These are phyloP conservation scores for Umbelopsis ramanniana DNA, from an alignment of 192 early-diverging fungal genomes.

Conservation along the genomic window DNA sequence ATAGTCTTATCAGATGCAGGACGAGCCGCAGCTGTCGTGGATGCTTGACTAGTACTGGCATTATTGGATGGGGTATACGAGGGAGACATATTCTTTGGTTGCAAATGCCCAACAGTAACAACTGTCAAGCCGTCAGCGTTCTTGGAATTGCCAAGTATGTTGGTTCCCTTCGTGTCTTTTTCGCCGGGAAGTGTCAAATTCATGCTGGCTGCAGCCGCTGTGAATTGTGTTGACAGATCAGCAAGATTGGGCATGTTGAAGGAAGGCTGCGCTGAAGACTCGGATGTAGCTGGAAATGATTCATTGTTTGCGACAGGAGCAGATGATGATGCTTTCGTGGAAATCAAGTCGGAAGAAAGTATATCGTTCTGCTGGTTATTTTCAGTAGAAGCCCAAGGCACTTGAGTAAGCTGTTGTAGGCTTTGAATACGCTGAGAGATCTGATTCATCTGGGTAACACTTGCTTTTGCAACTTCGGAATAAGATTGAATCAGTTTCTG, in stretches of 20 bases:
- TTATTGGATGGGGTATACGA: slow-evolving; percentile 10
- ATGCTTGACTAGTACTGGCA: not conserved
- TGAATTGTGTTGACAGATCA: not conserved
- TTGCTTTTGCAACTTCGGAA: slow-evolving; percentile 29
- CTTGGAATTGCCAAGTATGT: not conserved
- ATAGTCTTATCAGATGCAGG: slow-evolving; percentile 30
- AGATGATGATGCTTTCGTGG: not conserved
- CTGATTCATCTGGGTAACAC: slow-evolving; percentile 36
- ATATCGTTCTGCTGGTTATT: not conserved
- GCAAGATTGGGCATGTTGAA: not conserved
- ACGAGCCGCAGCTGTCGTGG: not conserved
- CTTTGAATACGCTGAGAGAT: slow-evolving; percentile 30
- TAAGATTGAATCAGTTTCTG: slow-evolving; percentile 42
- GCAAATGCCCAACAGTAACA: slow-evolving; percentile 32
- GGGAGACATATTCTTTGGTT: slow-evolving; percentile 22
- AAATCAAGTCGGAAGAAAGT: not conserved
- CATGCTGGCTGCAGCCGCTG: slow-evolving; percentile 25
- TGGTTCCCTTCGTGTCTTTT: not conserved
- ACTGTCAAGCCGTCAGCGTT: slow-evolving; percentile 21
- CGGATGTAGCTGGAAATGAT: not conserved
- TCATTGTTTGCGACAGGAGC: not conserved
- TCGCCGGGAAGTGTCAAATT: slow-evolving; percentile 23
- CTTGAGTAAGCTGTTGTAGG: slow-evolving; percentile 24
- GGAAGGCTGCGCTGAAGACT: not conserved
- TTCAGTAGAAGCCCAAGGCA: not conserved